A percentile compares a stretch with the other conserved stretches of the same genome.
Conservation (phyloP, 306 rosid species). For the Albizia julibrissin region DNA sequence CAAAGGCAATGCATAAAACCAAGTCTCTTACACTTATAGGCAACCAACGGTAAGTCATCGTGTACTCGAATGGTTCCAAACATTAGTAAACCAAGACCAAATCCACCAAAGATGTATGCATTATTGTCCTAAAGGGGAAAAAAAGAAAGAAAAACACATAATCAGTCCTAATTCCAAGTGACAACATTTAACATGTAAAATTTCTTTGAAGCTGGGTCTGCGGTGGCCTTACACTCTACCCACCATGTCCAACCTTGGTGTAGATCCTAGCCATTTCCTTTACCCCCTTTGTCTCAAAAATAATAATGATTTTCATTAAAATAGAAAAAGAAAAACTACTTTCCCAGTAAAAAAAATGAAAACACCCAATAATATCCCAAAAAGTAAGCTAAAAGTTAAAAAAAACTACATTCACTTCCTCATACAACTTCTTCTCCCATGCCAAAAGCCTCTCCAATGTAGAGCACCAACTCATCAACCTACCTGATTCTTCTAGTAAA, state of each 20-base stretch:
- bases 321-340: not conserved
- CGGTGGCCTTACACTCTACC: conserved; percentile 50
- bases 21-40: conserved; percentile 62
- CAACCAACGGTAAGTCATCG: no score
- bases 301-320: conserved; percentile 1
- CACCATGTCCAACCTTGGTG: conserved; percentile 27
- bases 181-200: no score
- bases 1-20: not conserved
- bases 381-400: not conserved
- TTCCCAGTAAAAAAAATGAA: not conserved
- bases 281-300: conserved; percentile 36
- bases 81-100: no score
- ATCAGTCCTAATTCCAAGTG: no score
- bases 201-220: conserved; percentile 14
- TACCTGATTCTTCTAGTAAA: conserved; percentile 59
- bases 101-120: no score
- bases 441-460: conserved; percentile 89
- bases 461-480: conserved; percentile 80
- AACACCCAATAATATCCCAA: not conserved
- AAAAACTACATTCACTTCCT: conserved; percentile 80
- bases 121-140: no score
- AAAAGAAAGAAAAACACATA: no score
- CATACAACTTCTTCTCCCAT: conserved; percentile 99
- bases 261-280: conserved; percentile 26
- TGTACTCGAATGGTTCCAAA: no score